Evolutionary conservation across 23 red algal genomes (phyloP).

Genomic region (Gracilaria caudata): DNA sequence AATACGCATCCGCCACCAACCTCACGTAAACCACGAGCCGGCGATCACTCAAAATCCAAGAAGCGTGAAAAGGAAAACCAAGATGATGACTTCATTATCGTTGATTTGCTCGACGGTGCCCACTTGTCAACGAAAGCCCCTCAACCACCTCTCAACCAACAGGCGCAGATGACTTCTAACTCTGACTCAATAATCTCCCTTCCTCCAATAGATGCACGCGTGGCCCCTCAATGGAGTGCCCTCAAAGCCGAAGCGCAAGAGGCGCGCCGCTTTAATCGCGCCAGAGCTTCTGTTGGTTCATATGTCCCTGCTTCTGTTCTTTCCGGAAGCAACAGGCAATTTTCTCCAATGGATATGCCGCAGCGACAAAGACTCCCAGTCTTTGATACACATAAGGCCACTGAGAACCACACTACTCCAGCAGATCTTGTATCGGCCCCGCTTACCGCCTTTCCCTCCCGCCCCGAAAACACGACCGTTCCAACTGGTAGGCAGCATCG

Average conservation of each 20-base stretch:
- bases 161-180: slow-evolving; percentile 27
- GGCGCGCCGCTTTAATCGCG: background rate
- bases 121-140: slow-evolving; percentile 46
- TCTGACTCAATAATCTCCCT: slow-evolving; percentile 60
- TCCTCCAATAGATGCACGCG: slow-evolving; percentile 35
- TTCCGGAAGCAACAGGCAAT: background rate
- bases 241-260: background rate
- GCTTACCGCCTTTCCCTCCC: background rate
- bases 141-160: background rate
- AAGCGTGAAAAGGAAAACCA: slow-evolving; percentile 7
- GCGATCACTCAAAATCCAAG: background rate
- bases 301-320: slow-evolving; percentile 4
- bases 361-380: background rate
- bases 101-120: slow-evolving; percentile 63
- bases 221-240: background rate
- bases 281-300: slow-evolving; percentile 10
- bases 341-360: background rate
- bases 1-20: slow-evolving; percentile 26
- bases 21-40: background rate
- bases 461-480: background rate
- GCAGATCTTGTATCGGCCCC: background rate
- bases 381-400: background rate
- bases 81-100: slow-evolving; percentile 63
- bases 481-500: background rate
- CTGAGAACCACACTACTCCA: background rate